Evolutionary conservation across 192 early-diverging fungal species (phyloP).

Genomic region (Phycomyces blakesleeanus): DNA sequence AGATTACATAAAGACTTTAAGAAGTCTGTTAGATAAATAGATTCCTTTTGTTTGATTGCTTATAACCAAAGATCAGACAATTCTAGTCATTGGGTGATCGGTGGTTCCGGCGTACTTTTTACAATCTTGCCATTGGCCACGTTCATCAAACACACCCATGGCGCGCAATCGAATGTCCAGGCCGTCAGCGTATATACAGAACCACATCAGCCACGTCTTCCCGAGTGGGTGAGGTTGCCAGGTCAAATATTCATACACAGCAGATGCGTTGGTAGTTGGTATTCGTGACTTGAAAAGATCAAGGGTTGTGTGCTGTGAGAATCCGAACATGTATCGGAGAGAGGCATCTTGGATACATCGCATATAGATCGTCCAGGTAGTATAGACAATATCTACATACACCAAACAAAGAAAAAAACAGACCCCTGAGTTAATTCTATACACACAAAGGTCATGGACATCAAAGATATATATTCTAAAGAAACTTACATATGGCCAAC

Average conservation of each 20-base stretch:
- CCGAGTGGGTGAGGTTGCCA: constrained; percentile 26
- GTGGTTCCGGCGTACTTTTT: background rate
- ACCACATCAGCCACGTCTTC: constrained; percentile 22
- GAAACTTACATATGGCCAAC: constrained; percentile 41
- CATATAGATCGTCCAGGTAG: constrained; percentile 22
- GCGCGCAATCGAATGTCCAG: constrained; percentile 24
- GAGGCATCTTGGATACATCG: constrained; percentile 22
- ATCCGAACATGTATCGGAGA: constrained; percentile 22
- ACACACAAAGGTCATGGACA: background rate
- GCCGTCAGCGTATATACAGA: constrained; percentile 24
- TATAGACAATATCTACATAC: constrained; percentile 20
- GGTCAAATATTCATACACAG: constrained; percentile 16
- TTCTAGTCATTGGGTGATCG: too few species aligned
- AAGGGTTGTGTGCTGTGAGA: constrained; percentile 13
- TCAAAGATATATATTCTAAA: background rate
- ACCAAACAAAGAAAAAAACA: too few species aligned
- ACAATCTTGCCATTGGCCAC: constrained; percentile 14
- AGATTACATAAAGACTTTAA: too few species aligned
- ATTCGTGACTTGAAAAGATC: constrained; percentile 18
- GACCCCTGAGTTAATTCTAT: background rate
- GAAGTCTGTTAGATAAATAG: too few species aligned
- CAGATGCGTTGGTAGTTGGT: background rate
- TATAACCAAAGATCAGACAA: too few species aligned
- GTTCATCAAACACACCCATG: constrained; percentile 17
- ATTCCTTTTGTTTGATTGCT: too few species aligned